A percentile compares a stretch with the other conserved stretches of the same genome.
These are phyloP conservation scores for Serendipita sp. DNA, from an alignment of 768 basidiomycete species.

Conservation along the genomic window DNA sequence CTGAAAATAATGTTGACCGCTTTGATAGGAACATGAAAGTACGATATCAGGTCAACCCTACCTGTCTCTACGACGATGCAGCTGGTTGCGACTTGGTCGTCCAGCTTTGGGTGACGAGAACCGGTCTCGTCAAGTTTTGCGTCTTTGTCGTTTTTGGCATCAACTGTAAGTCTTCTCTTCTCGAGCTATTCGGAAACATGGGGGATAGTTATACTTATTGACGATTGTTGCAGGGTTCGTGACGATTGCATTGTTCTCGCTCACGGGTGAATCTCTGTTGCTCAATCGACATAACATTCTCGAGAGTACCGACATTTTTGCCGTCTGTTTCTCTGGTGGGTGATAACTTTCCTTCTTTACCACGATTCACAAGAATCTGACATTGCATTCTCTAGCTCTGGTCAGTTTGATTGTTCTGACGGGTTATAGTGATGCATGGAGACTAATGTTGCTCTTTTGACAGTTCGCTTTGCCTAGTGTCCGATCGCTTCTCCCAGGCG, in stretches of 20 bases:
- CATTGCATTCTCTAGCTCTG: too few species aligned
- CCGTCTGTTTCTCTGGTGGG: constrained; percentile 3
- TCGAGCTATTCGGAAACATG: neutral
- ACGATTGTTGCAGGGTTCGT: neutral
- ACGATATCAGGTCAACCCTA: neutral
- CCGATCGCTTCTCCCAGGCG: neutral
- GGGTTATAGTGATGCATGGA: too few species aligned
- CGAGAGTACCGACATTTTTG: neutral
- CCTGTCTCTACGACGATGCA: neutral
- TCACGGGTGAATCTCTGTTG: neutral
- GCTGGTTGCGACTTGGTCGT: neutral
- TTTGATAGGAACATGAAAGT: neutral
- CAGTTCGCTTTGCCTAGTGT: neutral
- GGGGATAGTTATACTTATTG: neutral
- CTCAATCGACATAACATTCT: neutral
- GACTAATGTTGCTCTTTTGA: too few species aligned
- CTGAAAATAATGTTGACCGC: neutral
- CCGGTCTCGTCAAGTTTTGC: neutral
- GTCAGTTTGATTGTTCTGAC: too few species aligned
- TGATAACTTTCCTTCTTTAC: too few species aligned
- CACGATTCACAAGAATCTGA: too few species aligned
- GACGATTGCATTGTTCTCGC: neutral
- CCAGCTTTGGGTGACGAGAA: neutral
- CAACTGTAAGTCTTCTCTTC: neutral
- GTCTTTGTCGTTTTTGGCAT: neutral